Percentiles rank a stretch among this genome's conserved stretches.
Conservation (phyloP, 371 early-diverging fungal genomes). For the Actinomortierella ambigua region DNA sequence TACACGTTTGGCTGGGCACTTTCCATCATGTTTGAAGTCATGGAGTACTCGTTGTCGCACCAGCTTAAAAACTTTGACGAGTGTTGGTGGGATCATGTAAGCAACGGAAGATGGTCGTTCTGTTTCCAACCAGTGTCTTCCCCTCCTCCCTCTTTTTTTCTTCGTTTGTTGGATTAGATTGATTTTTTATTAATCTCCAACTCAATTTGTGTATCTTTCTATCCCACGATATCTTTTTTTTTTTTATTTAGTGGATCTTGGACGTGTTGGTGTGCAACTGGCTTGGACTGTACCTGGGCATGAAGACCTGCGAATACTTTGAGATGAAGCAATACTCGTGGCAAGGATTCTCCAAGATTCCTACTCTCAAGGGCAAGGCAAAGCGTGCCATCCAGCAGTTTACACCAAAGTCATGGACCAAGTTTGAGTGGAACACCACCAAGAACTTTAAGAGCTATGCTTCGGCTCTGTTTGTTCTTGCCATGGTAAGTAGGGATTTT, state of each 20-base stretch:
- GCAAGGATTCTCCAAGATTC: slow-evolving; percentile 84
- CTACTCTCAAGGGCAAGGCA: slow-evolving; percentile 78
- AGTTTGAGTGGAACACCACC: slow-evolving; percentile 84
- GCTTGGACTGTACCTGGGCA: slow-evolving; percentile 88
- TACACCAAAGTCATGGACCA: slow-evolving; percentile 92
- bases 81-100: slow-evolving; percentile 98
- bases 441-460: slow-evolving; percentile 80
- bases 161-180: slow-evolving; percentile 2
- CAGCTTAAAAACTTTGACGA: slow-evolving; percentile 95
- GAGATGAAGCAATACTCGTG: slow-evolving; percentile 91
- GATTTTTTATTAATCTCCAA: background rate
- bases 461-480: slow-evolving; percentile 65
- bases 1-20: slow-evolving; percentile 93
- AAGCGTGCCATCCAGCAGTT: slow-evolving; percentile 90
- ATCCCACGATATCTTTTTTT: too few species aligned
- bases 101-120: slow-evolving; percentile 14
- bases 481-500: slow-evolving; percentile 51
- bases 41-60: slow-evolving; percentile 92
- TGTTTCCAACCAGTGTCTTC: background rate
- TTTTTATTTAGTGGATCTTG: slow-evolving; percentile 79
- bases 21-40: slow-evolving; percentile 87
- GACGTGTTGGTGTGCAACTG: slow-evolving; percentile 93
- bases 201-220: background rate
- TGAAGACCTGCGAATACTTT: slow-evolving; percentile 92
- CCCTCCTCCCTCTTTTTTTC: slow-evolving; percentile 4